A percentile compares a stretch with the other conserved stretches of the same genome.
Evolutionary conservation across 1,284 basidiomycete genomes (phyloP).

Genomic region (Heliocybe sulcata): DNA sequence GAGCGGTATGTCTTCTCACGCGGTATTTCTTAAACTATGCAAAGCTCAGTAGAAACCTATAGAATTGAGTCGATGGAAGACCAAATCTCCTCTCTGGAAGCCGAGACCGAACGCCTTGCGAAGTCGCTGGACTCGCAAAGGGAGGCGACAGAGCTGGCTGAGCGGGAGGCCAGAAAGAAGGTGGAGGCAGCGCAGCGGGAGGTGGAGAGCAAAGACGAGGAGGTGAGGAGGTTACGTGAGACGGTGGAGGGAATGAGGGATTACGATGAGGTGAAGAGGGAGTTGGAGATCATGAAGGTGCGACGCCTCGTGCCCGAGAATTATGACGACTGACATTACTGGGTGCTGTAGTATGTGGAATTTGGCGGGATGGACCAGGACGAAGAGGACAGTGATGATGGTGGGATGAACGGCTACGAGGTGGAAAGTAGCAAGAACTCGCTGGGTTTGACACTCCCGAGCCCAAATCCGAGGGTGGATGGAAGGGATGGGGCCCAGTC

Average conservation of each 20-base stretch:
- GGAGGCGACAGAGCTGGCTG: conserved; percentile 40
- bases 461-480: conserved; percentile 79
- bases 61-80: conserved; percentile 69
- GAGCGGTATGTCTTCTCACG: conserved; percentile 52
- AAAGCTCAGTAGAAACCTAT: too few species aligned
- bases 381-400: conserved; percentile 51
- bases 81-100: conserved; percentile 68
- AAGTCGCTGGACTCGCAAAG: conserved; percentile 69
- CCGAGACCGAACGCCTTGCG: conserved; percentile 65
- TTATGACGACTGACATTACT: neutral
- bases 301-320: conserved; percentile 10
- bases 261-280: conserved; percentile 95
- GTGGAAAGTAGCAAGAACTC: neutral
- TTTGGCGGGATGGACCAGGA: conserved; percentile 84
- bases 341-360: conserved; percentile 84
- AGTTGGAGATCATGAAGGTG: conserved; percentile 96
- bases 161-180: conserved; percentile 42
- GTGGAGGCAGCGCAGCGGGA: conserved; percentile 59
- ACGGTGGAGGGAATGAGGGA: conserved; percentile 72
- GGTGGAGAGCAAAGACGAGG: conserved; percentile 43
- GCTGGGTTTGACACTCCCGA: neutral
- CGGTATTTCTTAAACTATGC: too few species aligned
- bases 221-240: conserved; percentile 60
- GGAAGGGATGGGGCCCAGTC: conserved; percentile 78
- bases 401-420: conserved; percentile 17